Base-by-base conservation (phyloP, 2,329 filamentous ascomycete species). In the Bipolaris zeicola region DNA sequence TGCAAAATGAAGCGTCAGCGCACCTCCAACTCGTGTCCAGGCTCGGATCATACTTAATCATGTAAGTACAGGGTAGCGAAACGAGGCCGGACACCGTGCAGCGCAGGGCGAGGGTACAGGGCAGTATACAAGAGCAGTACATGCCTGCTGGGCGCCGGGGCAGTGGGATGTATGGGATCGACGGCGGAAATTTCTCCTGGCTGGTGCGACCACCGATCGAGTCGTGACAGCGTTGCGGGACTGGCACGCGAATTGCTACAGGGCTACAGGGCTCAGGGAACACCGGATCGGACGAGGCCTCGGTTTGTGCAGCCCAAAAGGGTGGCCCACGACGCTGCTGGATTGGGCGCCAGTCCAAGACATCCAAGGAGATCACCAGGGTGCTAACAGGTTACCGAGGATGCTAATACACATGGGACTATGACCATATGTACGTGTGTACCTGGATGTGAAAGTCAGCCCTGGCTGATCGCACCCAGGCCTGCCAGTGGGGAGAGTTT, bases 391-490 rank as follows among this genome's bases (percentile, higher is more conserved):
- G 37, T 48, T 44, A 39, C 53, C 55, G 43, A 60, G 53, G 60
- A 50, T 28, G 26, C 26, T 28, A 28, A 28, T 28, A 28, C 26
- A 28, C 26, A 28, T 10, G 26, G 26, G 26, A 28, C 26, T 28
- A 28, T 28, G 7, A 28, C 26, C 8, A 28, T 28, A 28, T 28
- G 26, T 28, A 28, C 8, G 26, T 28, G 8, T 28, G 26, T 60
- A 42, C 34, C 42, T 54, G 36, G 39, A 48, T 24, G 43, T 61
- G 55, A 31, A 26, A 62, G 62, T 50, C 65, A 56, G 63, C 60
- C 47, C 46, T 42, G 57, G 67, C 55, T 58, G 67, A 69, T 69
- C 66, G 47, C 54, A 59, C 60, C 59, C 39, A 51, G 60, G 52
- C 47, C 57, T 22, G 54, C 57, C 56, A 55, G 53, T 47, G 42